Evolutionary conservation across 2,329 filamentous ascomycete genomes (phyloP), one percentile per base, ranked within the genome.

Genomic region (Neonectria coccinea): DNA sequence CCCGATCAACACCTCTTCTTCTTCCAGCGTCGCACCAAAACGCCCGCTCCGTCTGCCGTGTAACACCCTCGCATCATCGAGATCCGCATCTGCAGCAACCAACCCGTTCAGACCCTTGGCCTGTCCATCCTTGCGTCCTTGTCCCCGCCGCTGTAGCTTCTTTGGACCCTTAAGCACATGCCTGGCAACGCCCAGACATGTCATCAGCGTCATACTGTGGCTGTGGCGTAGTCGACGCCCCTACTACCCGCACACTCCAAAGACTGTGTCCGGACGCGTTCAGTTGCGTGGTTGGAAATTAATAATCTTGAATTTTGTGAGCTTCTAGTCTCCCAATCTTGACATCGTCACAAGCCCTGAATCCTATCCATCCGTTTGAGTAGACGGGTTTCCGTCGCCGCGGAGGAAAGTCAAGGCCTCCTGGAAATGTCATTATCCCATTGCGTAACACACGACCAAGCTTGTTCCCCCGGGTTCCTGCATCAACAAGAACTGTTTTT

Each of bases 1-100:
- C 42, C 51, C 51, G 36, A 47, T 48, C 42, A 53, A 41, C 33
- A 27, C 31, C 45, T 22, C 22, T 25, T 25, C 25, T 25, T 48
- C 39, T 55, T 20, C 29, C 62, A 60, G 51, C 45, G 62, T 61
- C 53, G 45, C 62, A 61, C 53, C 53, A 61, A 61, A 29, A 48
- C 58, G 59, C 55, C 55, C 50, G 54, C 59, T 62, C 50, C 55
- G 55, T 36, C 59, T 69, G 66, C 58, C 59, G 70, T 74, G 69
- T 68, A 65, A 68, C 66, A 48, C 59, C 66, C 59, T 59, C 69
- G 63, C 68, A 63, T 61, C 68, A 74, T 73, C 71, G 67, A 73
- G 72, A 74, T 74, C 71, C 72, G 68, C 67, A 66, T 63, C 67
- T 69, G 69, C 65, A 66, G 51, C 56, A 62, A 25, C 57, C 53